phyloP scores from a whole-genome alignment of 495 filamentous ascomycete species.

The Tuber indicum region DNA sequence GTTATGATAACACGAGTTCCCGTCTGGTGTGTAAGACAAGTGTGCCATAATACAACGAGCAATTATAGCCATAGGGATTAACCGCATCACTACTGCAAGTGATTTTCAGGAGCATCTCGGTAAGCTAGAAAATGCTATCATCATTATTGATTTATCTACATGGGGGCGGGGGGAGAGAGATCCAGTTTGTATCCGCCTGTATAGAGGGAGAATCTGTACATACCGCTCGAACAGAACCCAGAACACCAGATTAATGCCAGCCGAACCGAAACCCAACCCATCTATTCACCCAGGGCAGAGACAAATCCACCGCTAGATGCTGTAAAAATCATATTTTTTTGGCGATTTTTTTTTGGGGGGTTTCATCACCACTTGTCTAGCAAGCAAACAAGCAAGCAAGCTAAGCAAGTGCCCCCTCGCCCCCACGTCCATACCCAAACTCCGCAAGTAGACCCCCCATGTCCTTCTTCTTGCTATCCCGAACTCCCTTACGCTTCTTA shows the following conservation, averaged over 20 bases:
- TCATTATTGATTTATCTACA: neutral
- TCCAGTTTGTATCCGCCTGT: neutral
- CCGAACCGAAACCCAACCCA: neutral
- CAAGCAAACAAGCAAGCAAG: neutral
- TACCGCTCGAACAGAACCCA: neutral
- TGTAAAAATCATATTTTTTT: neutral
- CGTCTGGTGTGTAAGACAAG: neutral
- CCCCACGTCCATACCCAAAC: constrained; percentile 13
- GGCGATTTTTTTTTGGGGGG: neutral
- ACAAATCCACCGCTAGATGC: neutral
- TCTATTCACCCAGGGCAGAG: neutral
- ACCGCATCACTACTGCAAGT: neutral
- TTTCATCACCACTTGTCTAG: neutral
- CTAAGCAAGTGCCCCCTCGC: neutral
- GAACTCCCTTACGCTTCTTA: constrained; percentile 24
- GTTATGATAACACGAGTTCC: neutral
- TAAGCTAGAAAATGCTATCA: neutral
- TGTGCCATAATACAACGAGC: neutral
- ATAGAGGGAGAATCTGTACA: neutral
- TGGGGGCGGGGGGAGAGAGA: neutral
- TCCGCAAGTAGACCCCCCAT: constrained; percentile 30
- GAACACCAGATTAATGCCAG: neutral
- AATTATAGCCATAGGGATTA: neutral
- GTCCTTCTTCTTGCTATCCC: constrained; percentile 26
- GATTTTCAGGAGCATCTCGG: neutral